Evolutionary conservation across 306 rosid genomes (phyloP).

Genomic region (Cyamopsis tetragonoloba): DNA sequence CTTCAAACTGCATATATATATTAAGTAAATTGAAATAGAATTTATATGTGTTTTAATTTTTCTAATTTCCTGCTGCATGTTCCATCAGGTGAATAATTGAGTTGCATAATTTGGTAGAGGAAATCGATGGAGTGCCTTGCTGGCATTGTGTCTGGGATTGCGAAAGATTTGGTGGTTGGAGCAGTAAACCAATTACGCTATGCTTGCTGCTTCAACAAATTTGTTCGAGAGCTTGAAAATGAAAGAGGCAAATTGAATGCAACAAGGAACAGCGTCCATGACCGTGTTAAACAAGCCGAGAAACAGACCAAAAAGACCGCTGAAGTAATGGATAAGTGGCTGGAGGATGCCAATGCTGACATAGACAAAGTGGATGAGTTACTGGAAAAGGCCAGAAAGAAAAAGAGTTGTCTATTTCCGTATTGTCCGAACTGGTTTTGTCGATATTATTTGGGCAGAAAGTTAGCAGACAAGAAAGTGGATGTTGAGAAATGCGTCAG

Average conservation of each 20-base stretch:
- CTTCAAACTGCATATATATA: too few species aligned
- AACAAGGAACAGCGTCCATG: not conserved
- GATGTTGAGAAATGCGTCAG: not conserved
- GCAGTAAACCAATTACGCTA: not conserved
- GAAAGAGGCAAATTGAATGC: not conserved
- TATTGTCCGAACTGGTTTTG: slow-evolving; percentile 12
- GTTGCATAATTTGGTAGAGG: not conserved
- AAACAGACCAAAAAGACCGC: not conserved
- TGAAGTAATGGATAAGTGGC: not conserved
- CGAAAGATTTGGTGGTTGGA: not conserved
- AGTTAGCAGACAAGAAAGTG: not conserved
- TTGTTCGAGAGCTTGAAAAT: not conserved
- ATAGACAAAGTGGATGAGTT: not conserved
- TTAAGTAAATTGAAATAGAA: too few species aligned
- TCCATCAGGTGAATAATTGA: not conserved
- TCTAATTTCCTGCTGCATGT: too few species aligned
- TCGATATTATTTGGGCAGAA: not conserved
- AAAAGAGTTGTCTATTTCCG: not conserved
- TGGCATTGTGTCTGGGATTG: not conserved
- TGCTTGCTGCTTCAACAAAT: not conserved
- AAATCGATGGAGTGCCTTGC: not conserved
- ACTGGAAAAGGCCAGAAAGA: not conserved
- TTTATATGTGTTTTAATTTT: too few species aligned
- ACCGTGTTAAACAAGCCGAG: not conserved
- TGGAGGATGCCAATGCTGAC: not conserved